These are phyloP conservation scores for Populus euphratica DNA, from an alignment of 345 rosid species.

Conservation along the genomic window DNA sequence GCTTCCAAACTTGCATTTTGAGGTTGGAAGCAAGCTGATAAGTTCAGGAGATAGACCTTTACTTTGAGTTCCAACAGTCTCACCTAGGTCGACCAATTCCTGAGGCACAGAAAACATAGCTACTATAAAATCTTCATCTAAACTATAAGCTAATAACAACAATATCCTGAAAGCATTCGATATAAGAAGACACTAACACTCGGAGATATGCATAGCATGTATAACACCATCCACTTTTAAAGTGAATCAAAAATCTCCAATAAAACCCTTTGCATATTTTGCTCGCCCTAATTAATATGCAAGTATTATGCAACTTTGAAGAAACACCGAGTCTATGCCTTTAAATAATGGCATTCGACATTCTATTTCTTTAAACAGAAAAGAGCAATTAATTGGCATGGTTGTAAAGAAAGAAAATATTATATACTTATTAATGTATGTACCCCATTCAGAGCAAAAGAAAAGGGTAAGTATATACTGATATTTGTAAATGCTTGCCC, in stretches of 20 bases:
- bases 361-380: neutral
- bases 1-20: conserved; percentile 54
- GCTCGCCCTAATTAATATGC: neutral
- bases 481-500: neutral
- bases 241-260: neutral
- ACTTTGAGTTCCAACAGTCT: conserved; percentile 61
- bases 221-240: neutral
- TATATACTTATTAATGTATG: neutral
- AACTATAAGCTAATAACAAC: neutral
- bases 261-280: neutral
- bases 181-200: neutral
- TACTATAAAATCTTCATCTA: neutral
- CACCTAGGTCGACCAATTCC: conserved; percentile 71
- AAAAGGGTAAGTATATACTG: neutral
- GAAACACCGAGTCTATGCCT: neutral
- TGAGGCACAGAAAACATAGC: conserved; percentile 21
- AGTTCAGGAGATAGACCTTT: conserved; percentile 60
- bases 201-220: neutral
- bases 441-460: neutral
- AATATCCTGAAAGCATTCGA: neutral
- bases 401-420: neutral
- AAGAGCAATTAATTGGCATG: neutral
- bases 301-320: neutral
- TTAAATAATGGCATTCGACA: neutral
- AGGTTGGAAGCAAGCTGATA: conserved; percentile 56